A percentile compares a stretch with the other conserved stretches of the same genome.
phyloP scores from a whole-genome alignment of 441 rosid genomes.

The Populus hybrid region DNA sequence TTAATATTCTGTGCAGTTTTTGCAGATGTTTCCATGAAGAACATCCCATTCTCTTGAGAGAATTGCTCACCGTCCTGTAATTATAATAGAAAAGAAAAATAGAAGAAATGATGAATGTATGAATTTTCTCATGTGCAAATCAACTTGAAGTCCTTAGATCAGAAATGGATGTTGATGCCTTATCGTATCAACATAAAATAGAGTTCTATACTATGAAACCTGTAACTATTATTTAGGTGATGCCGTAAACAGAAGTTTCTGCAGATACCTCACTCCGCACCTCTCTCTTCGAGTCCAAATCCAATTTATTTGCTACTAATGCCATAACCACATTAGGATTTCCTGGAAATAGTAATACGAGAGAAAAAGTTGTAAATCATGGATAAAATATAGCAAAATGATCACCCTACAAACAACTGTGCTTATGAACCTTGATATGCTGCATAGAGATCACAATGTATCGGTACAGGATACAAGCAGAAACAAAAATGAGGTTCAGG shows the following conservation, averaged over 20 bases:
- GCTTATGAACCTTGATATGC: neutral
- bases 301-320: constrained; percentile 71
- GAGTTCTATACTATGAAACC: neutral
- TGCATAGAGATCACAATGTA: neutral
- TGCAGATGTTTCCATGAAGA: constrained; percentile 70
- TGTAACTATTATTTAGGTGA: neutral
- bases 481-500: neutral
- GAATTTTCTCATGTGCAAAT: neutral
- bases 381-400: no score
- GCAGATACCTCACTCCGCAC: constrained; percentile 53
- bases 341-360: constrained; percentile 24
- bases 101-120: neutral
- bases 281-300: constrained; percentile 52
- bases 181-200: neutral
- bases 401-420: no score
- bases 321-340: constrained; percentile 41
- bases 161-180: neutral
- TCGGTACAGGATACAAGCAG: neutral
- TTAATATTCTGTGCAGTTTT: constrained; percentile 66
- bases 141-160: neutral
- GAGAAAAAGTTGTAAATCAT: neutral
- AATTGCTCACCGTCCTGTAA: constrained; percentile 61
- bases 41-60: constrained; percentile 63
- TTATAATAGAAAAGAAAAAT: neutral
- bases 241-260: neutral